Percentiles rank a stretch among this genome's conserved stretches.
Evolutionary conservation across 2,329 filamentous ascomycete genomes (phyloP).

Genomic region (Colletotrichum siamense): DNA sequence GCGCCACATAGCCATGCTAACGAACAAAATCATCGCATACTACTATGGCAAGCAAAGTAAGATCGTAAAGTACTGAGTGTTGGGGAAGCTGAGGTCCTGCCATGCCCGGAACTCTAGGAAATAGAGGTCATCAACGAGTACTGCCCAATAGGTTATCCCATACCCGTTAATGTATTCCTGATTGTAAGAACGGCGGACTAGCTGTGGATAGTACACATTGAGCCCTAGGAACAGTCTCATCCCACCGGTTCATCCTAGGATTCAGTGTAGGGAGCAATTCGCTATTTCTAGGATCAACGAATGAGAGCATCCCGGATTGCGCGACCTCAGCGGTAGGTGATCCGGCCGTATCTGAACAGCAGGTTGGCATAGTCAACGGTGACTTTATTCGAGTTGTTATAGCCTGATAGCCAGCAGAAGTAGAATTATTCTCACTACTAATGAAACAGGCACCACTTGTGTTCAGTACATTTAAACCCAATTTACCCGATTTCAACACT

Average conservation of each 20-base stretch:
- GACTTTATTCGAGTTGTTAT: neutral
- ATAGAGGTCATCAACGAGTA: neutral
- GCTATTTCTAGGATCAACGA: neutral
- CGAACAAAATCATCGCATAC: neutral
- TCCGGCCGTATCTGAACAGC: neutral
- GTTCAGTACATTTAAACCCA: neutral
- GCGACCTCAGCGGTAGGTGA: neutral
- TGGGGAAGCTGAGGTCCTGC: neutral
- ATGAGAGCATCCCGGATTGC: neutral
- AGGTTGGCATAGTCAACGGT: neutral
- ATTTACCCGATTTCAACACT: neutral
- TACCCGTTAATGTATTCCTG: accelerated
- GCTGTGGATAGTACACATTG: neutral
- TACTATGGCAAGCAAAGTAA: neutral
- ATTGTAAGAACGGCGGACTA: neutral
- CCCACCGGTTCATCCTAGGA: neutral
- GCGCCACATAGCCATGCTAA: neutral
- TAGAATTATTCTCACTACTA: neutral
- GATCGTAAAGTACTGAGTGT: neutral
- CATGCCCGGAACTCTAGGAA: neutral
- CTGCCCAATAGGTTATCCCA: neutral
- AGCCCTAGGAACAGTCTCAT: neutral
- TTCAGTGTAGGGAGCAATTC: neutral
- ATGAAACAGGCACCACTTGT: neutral
- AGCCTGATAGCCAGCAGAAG: neutral